Conservation (phyloP, 2,329 filamentous ascomycete genomes). For the Colletotrichum destructivum region DNA sequence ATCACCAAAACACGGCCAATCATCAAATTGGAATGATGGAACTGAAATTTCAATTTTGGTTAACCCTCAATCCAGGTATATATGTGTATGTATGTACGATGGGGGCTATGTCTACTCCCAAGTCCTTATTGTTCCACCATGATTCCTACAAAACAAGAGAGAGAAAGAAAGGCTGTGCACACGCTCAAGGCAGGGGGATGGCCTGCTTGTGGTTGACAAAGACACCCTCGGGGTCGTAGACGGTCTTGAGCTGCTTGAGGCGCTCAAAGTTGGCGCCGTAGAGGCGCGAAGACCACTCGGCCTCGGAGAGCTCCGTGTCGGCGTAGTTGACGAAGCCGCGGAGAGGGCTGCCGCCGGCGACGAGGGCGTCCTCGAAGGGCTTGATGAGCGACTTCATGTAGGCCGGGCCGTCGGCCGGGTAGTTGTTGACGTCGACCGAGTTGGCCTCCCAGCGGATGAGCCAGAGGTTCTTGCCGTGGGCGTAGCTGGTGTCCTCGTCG, state of each 20-base stretch:
- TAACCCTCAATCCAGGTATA: background rate
- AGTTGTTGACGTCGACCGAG: constrained; percentile 59
- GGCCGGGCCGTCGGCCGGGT: constrained; percentile 62
- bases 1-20: too few relatives aligned
- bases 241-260: constrained; percentile 41
- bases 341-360: constrained; percentile 30
- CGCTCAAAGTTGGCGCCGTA: constrained; percentile 42
- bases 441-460: constrained; percentile 50
- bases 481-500: constrained; percentile 52
- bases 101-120: too few relatives aligned
- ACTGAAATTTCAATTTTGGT: too few relatives aligned
- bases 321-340: constrained; percentile 43
- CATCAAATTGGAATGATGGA: too few relatives aligned
- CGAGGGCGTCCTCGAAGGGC: constrained; percentile 42
- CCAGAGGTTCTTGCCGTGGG: constrained; percentile 58
- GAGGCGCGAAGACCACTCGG: constrained; percentile 40
- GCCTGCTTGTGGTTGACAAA: constrained; percentile 42
- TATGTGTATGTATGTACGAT: background rate
- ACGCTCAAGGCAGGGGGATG: constrained; percentile 32
- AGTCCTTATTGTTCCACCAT: background rate
- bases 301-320: constrained; percentile 40
- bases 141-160: background rate
- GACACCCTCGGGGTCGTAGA: constrained; percentile 38
- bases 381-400: constrained; percentile 61
- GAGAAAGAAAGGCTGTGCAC: too few relatives aligned